Percentiles rank a stretch among this genome's conserved stretches.
Evolutionary conservation across 2,329 filamentous ascomycete genomes (phyloP).

Genomic region (Exophiala sp.): DNA sequence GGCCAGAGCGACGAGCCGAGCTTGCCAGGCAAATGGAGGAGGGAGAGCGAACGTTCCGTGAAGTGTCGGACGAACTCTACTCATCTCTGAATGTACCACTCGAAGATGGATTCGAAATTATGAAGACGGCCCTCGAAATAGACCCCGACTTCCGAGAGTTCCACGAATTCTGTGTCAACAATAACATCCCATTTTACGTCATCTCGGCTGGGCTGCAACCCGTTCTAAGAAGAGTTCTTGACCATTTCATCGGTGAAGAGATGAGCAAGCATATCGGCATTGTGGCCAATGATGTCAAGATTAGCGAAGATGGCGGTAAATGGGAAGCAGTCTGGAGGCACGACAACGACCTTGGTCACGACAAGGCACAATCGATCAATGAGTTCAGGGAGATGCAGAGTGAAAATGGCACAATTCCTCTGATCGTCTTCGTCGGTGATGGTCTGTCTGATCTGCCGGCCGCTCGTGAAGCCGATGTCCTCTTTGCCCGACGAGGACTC

Average conservation of each 20-base stretch:
- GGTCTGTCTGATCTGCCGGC: constrained; percentile 63
- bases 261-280: constrained; percentile 57
- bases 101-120: constrained; percentile 60
- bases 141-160: constrained; percentile 59
- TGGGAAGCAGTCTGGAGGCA: constrained; percentile 65
- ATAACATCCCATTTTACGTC: constrained; percentile 62
- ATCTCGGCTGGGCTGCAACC: constrained; percentile 64
- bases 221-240: constrained; percentile 55
- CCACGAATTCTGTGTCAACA: constrained; percentile 58
- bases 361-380: constrained; percentile 60
- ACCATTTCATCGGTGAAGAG: constrained; percentile 59
- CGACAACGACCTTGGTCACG: constrained; percentile 59
- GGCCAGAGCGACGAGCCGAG: constrained; percentile 48
- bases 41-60: constrained; percentile 61
- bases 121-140: constrained; percentile 57
- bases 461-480: constrained; percentile 59
- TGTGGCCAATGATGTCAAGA: constrained; percentile 61
- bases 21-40: constrained; percentile 60
- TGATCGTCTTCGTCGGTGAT: constrained; percentile 65
- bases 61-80: constrained; percentile 69
- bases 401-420: constrained; percentile 56
- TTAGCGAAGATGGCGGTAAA: constrained; percentile 51
- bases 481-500: constrained; percentile 61
- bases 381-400: constrained; percentile 54
- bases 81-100: constrained; percentile 61